These are phyloP conservation scores for Colletotrichum tabaci DNA, from an alignment of 2,329 filamentous ascomycete genomes.

Conservation along the genomic window DNA sequence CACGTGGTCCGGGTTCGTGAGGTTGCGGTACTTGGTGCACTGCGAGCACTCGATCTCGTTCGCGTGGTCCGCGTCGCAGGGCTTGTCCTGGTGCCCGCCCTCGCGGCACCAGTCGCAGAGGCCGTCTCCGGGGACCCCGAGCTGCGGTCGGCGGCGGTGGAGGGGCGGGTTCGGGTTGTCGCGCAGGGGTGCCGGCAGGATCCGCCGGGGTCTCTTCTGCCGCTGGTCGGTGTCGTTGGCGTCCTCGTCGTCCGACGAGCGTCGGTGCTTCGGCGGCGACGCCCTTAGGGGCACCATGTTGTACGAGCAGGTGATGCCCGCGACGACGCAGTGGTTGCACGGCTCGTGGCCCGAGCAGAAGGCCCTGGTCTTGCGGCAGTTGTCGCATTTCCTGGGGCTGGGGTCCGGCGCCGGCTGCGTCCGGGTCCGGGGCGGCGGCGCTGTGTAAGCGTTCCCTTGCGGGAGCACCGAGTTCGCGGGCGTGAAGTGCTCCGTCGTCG, in stretches of 20 bases:
- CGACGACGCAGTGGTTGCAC: not conserved
- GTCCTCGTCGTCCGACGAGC: not conserved
- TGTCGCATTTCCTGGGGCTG: not conserved
- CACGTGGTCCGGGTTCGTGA: slow-evolving; percentile 30
- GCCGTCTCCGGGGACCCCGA: not conserved
- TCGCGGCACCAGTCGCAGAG: slow-evolving; percentile 36
- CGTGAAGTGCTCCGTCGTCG: not conserved
- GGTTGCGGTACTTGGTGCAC: slow-evolving; percentile 35
- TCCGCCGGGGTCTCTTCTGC: not conserved
- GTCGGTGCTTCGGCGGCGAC: not conserved
- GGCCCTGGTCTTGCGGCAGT: not conserved
- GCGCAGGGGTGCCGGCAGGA: not conserved
- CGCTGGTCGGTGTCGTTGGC: too few relatives aligned
- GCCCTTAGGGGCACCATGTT: too few relatives aligned
- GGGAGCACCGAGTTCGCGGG: not conserved
- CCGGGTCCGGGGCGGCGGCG: not conserved
- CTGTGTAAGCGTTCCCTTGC: not conserved
- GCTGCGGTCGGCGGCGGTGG: not conserved
- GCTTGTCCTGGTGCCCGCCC: not conserved
- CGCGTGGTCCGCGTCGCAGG: slow-evolving; percentile 36
- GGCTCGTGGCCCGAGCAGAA: slow-evolving; percentile 1
- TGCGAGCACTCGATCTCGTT: slow-evolving; percentile 39
- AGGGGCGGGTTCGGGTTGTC: not conserved
- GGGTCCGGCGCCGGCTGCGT: not conserved
- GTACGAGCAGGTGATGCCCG: not conserved